Evolutionary conservation across 2,329 filamentous ascomycete species (phyloP), one percentile per base, ranked within the genome.

Genomic region (Zelopaecilomyces penicillatus): DNA sequence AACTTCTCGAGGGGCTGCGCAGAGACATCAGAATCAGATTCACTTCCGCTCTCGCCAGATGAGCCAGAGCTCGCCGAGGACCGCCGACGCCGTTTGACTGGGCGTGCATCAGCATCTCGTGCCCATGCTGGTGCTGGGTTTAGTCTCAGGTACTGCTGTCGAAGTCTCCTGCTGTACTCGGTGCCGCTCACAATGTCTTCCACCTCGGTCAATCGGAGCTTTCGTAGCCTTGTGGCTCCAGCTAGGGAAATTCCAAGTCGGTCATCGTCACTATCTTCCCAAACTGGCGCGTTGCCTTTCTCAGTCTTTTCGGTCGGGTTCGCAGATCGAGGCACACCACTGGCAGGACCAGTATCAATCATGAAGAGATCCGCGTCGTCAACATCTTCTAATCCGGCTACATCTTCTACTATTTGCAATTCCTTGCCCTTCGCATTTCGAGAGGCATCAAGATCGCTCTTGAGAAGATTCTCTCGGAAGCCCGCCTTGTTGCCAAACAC

Each of bases 241-340:
- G 87, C 85, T 34, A 98, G 74, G 10, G 91, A 97, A 40, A 98
- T 76, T 5, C 81, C 78, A 50, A 96, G 70, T 43, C 87, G 78
- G 59, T 97, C 93, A 59, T 98, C 93, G 57, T 98, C 93, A 64
- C 90, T 97, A 62, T 98, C 93, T 54, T 90, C 82, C 93, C 93
- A 98, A 1, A 81, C 86, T 3, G 83, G 74, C 19, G 71, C 69
- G 36, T 75, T 69, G 39, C 51, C 56, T 11, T 57, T 51, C 10
- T 52, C 46, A 9, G 44, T 40, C 19, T 55, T 52, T 19, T 56
- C 52, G 36, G 51, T 31, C 12, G 58, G 42, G 32, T 65, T 60
- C 5, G 58, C 44, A 7, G 54, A 43, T 8, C 63, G 55, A 29
- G 66, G 57, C 19, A 56, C 62, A n/a, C 56, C 54, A 26, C 66